Percentiles rank a stretch among this genome's conserved stretches.
Conservation (phyloP, 768 basidiomycete species). For the Amanita fuliginea region DNA sequence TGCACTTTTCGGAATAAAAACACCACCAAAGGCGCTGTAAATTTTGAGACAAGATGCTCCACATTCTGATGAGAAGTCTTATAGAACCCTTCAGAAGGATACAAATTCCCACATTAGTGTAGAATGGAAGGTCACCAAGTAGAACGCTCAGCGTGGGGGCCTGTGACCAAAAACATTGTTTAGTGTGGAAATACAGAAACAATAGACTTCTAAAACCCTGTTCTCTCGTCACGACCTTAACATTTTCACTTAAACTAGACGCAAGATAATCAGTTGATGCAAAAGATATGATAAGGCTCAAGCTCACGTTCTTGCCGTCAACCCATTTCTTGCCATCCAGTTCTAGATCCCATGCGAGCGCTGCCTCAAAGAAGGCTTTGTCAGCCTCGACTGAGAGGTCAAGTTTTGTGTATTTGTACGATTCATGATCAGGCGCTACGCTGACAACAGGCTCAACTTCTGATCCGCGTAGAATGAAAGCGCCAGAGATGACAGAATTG, state of each 20-base stretch:
- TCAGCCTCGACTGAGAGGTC: constrained; percentile 64
- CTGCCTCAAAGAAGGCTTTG: constrained; percentile 86
- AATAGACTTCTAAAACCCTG: not conserved
- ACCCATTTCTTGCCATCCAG: constrained; percentile 84
- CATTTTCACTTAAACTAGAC: constrained; percentile 23
- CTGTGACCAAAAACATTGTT: too few species aligned
- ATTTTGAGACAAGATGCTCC: too few species aligned
- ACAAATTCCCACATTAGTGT: too few species aligned
- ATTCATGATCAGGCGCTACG: constrained; percentile 87
- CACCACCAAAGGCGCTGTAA: too few species aligned
- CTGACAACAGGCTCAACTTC: constrained; percentile 61
- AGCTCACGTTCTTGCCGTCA: constrained; percentile 81
- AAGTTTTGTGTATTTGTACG: constrained; percentile 70
- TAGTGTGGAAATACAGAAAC: too few species aligned
- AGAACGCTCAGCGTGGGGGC: too few species aligned
- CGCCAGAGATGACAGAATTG: constrained; percentile 75
- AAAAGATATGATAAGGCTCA: not conserved
- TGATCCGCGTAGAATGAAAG: constrained; percentile 72
- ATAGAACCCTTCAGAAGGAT: too few species aligned
- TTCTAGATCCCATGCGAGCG: constrained; percentile 89
- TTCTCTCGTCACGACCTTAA: not conserved
- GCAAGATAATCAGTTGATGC: constrained; percentile 5
- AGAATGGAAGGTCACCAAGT: too few species aligned
- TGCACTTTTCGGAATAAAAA: too few species aligned
- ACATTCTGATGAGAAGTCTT: too few species aligned